A percentile compares a stretch with the other conserved stretches of the same genome.
These are phyloP conservation scores for Parietichytrium sp. DNA, from an alignment of 108 stramenopile genomes.

Conservation along the genomic window DNA sequence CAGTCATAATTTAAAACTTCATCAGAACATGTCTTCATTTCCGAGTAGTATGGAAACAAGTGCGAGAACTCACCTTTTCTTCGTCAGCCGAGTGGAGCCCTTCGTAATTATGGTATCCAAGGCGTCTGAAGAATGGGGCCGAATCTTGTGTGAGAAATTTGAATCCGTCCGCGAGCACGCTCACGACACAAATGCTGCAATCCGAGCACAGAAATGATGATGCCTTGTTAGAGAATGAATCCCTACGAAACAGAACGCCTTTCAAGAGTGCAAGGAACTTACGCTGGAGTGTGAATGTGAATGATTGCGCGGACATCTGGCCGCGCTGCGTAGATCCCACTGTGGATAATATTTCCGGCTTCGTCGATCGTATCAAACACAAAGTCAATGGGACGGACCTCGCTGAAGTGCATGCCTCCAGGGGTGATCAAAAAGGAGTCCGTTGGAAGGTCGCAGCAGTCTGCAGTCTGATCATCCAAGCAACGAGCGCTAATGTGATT, in stretches of 20 bases:
- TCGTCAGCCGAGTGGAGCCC: slow-evolving; percentile 14
- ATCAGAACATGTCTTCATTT: too few species aligned
- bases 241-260: too few species aligned
- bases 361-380: slow-evolving; percentile 3
- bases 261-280: too few species aligned
- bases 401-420: slow-evolving; percentile 29
- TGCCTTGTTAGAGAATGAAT: too few species aligned
- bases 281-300: slow-evolving; percentile 27
- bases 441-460: slow-evolving; percentile 36
- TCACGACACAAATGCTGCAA: too few species aligned
- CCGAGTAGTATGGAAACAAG: too few species aligned
- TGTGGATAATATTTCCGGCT: slow-evolving; percentile 34
- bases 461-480: neutral
- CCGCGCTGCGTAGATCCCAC: neutral
- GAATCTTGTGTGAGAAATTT: neutral
- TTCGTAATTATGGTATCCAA: slow-evolving; percentile 30
- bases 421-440: slow-evolving; percentile 19
- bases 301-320: slow-evolving; percentile 31
- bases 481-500: slow-evolving; percentile 22
- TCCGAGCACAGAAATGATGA: too few species aligned
- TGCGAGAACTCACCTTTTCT: too few species aligned
- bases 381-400: slow-evolving; percentile 2
- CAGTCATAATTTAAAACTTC: too few species aligned
- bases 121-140: neutral
- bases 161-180: neutral